Conservation (phyloP, 331 rosid species). For the Pyrus hybrid region DNA sequence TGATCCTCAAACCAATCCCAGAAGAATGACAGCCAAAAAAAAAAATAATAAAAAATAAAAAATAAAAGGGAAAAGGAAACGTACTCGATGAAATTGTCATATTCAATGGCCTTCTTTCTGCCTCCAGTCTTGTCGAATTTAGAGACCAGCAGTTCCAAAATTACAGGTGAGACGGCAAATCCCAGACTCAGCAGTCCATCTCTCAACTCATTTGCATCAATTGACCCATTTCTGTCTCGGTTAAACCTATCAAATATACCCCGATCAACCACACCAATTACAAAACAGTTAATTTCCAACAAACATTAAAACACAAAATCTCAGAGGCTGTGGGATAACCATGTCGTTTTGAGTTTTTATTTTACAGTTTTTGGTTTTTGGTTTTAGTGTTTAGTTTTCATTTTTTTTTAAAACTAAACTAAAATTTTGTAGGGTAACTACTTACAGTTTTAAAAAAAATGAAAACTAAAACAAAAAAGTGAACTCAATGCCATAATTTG, state of each 20-base stretch:
- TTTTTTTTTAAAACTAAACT: no score
- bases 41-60: not conserved
- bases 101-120: conserved; percentile 64
- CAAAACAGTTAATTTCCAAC: not conserved
- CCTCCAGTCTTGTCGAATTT: conserved; percentile 95
- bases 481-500: no score
- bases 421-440: no score
- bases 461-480: no score
- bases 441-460: no score
- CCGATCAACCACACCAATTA: conserved; percentile 21
- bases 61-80: not conserved
- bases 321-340: not conserved
- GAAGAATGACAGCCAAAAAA: not conserved
- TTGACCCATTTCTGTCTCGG: conserved; percentile 77
- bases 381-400: no score
- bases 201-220: conserved; percentile 63
- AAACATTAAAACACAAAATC: not conserved
- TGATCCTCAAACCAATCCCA: not conserved
- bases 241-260: conserved; percentile 69
- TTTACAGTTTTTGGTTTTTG: no score
- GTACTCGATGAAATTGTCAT: conserved; percentile 93
- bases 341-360: no score
- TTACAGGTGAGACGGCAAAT: conserved; percentile 62
- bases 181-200: conserved; percentile 87
- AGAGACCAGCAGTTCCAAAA: conserved; percentile 79